Conservation (phyloP, 345 rosid genomes). For the Melaleuca quinquenervia region DNA sequence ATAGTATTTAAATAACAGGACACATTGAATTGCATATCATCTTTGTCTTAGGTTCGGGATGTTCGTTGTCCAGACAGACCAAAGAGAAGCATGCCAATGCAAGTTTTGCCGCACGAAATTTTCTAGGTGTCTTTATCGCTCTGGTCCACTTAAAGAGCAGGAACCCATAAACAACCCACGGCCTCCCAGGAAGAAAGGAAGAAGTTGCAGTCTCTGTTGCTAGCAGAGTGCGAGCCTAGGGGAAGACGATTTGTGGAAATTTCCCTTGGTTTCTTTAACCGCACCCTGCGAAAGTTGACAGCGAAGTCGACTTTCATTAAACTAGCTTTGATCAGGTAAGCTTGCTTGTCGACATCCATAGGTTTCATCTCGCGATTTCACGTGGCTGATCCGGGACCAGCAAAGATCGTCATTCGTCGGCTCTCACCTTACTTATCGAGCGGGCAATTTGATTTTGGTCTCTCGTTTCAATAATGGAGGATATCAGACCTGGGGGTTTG, state of each 20-base stretch:
- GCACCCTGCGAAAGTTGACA: neutral
- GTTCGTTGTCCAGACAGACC: neutral
- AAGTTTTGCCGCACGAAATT: neutral
- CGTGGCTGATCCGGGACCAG: neutral
- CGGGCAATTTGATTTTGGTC: neutral
- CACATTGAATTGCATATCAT: neutral
- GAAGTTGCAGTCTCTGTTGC: neutral
- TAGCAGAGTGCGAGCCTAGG: neutral
- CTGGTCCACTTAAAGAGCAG: neutral
- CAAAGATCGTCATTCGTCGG: neutral
- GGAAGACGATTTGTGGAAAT: neutral
- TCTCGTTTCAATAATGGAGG: no score
- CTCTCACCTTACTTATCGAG: neutral
- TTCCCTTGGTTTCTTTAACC: neutral
- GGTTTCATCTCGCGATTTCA: neutral
- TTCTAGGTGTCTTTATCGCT: neutral
- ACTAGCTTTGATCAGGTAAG: neutral
- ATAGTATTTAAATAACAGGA: no score
- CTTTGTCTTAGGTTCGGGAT: neutral
- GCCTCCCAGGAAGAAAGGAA: neutral
- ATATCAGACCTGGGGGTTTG: neutral
- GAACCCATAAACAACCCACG: neutral
- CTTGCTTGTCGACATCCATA: no score
- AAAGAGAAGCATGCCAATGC: neutral
- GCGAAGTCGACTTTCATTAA: no score